Evolutionary conservation across 768 basidiomycete species (phyloP), one percentile per base, ranked within the genome.

Genomic region (Lyophyllum decastes): DNA sequence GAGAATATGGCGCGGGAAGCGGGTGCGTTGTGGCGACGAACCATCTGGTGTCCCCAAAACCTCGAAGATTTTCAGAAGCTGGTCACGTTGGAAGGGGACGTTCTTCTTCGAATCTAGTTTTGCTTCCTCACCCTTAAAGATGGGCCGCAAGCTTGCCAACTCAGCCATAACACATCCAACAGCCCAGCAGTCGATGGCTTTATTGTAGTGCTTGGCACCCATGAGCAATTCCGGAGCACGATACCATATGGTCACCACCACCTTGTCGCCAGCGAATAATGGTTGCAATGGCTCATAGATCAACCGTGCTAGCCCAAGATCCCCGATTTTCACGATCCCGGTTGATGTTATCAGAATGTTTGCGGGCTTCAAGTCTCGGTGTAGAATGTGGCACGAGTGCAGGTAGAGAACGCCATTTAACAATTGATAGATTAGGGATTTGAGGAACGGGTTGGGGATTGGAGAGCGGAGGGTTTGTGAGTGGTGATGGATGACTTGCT

Each of bases 401-500:
- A 99, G 89, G 74, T 98, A 98, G 53, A 94, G 78, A 17, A 98
- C 85, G 9, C 97, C 97, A 67, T 95, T 95, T 51, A 98, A 76
- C 21, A 98, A 89, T 71, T 98, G 97, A 72, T 94, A 95, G 2
- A 92, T 87, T 35, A 98, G 84, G 4, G 94, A 94, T 72, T 98
- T 98, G 64, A 99, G 87, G 7, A 96, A 89, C 11, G 89, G 78
- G 0, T 80, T 74, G 1, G 89, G 81, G 43, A 98, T 92, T 16
- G 85, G 77, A 7, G 82, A 77, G 9, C 97, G 90, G 2, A 95
- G 80, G 1, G 89, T 90, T 70, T 96, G 93, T 11, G 94, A 93
- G 69, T 98, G 94, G 72, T 98, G 95, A 68, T 98, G 97, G 45
- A 99, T 99, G 49, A 99, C 89, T 94, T 99, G 97, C 93, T 98